These are phyloP conservation scores for Fusarium anguioides DNA, from an alignment of 2,329 filamentous ascomycete species.

Conservation along the genomic window DNA sequence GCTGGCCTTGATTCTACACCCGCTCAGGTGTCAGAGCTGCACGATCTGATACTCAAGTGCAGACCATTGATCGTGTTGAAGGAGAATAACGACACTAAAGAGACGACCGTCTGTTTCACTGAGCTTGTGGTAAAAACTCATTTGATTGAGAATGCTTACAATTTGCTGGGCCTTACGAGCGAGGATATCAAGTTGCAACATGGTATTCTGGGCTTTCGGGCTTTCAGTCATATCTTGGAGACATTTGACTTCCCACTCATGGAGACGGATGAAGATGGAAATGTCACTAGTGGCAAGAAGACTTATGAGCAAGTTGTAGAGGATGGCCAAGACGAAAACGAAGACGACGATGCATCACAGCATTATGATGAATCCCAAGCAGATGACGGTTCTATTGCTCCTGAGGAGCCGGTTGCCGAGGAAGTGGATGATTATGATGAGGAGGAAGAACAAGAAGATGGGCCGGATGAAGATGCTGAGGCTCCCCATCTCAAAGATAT, in stretches of 20 bases:
- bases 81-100: conserved; percentile 27
- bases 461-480: conserved; percentile 44
- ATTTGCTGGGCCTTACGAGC: conserved; percentile 48
- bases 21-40: conserved; percentile 49
- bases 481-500: conserved; percentile 41
- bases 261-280: conserved; percentile 4
- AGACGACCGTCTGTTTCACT: conserved; percentile 22
- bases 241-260: conserved; percentile 45
- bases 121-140: conserved; percentile 52
- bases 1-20: conserved; percentile 49
- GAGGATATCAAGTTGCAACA: conserved; percentile 56
- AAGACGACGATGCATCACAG: conserved; percentile 6
- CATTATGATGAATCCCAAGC: background rate
- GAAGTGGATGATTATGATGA: conserved; percentile 31
- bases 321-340: too few relatives aligned
- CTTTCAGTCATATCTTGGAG: conserved; percentile 53
- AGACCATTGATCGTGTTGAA: conserved; percentile 50
- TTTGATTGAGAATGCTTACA: conserved; percentile 52
- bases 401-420: conserved; percentile 1
- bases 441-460: conserved; percentile 20
- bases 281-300: background rate
- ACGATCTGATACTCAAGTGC: conserved; percentile 52
- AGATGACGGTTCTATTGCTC: background rate
- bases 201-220: conserved; percentile 54
- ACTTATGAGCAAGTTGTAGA: too few relatives aligned